Evolutionary conservation across 164 flowering plant species (phyloP), one percentile per base, ranked within the genome.

Genomic region (Berberis thunbergii): DNA sequence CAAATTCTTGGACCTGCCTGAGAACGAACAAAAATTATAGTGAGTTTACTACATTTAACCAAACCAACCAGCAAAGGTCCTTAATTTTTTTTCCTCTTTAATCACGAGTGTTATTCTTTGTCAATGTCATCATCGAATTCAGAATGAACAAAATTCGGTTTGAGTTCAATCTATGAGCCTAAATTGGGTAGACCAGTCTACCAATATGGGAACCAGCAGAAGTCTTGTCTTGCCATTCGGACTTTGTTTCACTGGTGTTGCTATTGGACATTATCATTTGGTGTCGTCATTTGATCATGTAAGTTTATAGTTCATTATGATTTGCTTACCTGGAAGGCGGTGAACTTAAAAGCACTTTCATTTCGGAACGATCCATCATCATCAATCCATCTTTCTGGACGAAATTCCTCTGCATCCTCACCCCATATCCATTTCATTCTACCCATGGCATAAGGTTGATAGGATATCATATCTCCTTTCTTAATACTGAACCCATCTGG

Each of bases 351-450:
- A 44, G 74, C 58, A 39, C 72, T 67, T 57, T 72, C 67, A 4
- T 59, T 64, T 1, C 43, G 57, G 55, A 72, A 72, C 9, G 54
- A 59, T 4, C 72, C 68, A 53, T 70, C 59, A 41, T 64, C 48
- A 9, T 67, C 64, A 3, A 78, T 57, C 84, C 84, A 80, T 70
- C 84, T 72, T 41, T 80, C 80, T 0, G 81, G 81, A 3, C 69
- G 62, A 49, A 74, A 78, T 8, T 63, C 75, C 58, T 72, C 73
- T 1, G 84, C 81, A 66, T 80, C 81, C 7, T 78, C 80, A 4
- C 84, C 81, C 81, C 81, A 80, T 1, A 80, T 56, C 52, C 6
- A 76, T 13, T 52, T 64, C 79, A 80, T 74, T 65, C 84, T 64
- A 0, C 81, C 84, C 81, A 80, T 80, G 8, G 80, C 74, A 57